Evolutionary conservation across 352 stramenopile species (phyloP).

Genomic region (Phytopythium helicoides): DNA sequence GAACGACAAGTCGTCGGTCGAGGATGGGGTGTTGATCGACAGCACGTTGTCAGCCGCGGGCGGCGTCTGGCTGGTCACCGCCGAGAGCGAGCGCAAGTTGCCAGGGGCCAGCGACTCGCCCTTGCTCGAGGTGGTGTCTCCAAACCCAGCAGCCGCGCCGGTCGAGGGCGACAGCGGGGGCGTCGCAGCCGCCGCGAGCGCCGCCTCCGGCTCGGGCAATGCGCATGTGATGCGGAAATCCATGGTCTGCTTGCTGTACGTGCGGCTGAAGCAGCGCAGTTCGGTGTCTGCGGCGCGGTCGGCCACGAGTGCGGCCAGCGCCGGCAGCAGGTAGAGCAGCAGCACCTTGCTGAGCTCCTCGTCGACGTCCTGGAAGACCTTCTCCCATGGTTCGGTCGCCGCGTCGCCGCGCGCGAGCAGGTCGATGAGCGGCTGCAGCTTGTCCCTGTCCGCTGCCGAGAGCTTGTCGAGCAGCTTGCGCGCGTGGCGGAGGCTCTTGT

Average conservation of each 20-base stretch:
- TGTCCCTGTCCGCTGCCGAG: constrained; percentile 40
- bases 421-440: constrained; percentile 44
- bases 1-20: not conserved
- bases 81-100: constrained; percentile 13
- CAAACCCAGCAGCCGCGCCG: not conserved
- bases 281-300: constrained; percentile 9
- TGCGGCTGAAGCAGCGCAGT: constrained; percentile 53
- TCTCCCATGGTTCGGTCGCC: constrained; percentile 17
- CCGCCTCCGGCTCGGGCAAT: not conserved
- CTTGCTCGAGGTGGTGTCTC: constrained; percentile 1
- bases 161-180: not conserved
- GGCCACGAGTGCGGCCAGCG: constrained; percentile 32
- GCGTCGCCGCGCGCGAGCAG: constrained; percentile 18
- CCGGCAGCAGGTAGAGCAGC: constrained; percentile 51
- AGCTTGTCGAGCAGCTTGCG: constrained; percentile 45
- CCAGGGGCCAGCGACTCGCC: constrained; percentile 7
- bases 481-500: constrained; percentile 33
- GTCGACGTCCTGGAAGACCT: constrained; percentile 49
- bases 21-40: not conserved
- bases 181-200: not conserved
- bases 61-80: not conserved
- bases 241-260: constrained; percentile 58
- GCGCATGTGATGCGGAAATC: constrained; percentile 51
- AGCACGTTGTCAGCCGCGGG: not conserved
- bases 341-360: constrained; percentile 57